Base-by-base conservation (phyloP, 2,329 filamentous ascomycete species). In the Phialocephala subalpina region DNA sequence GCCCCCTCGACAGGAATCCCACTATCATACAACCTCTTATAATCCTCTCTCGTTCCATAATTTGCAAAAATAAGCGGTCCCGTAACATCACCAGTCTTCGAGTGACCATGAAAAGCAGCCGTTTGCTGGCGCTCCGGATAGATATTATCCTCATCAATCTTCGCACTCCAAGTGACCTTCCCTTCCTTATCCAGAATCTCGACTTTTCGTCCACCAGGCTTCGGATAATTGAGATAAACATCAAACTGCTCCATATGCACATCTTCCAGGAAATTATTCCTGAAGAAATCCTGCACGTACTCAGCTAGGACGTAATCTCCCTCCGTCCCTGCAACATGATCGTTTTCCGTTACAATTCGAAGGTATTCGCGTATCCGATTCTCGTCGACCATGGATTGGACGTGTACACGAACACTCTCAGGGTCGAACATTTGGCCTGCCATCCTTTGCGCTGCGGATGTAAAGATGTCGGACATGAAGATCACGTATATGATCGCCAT, bases 151-250 rank as follows among this genome's bases (percentile, higher is more conserved):
- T 98, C 96, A 74, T 99, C 95, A 59, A 99, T 81, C 69, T 86
- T 86, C 14, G 95, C 96, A 64, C 89, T 86, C 94, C 94, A 98
- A 18, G 80, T 81, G 40, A 89, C 82, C 67, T 88, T 80, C 1
- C 84, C 89, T 60, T 90, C 87, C 0, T 85, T 85, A 40, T 90
- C 89, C 68, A 97, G 82, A 59, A 99, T 92, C 68, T 94, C 89
- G 45, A 99, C 90, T 65, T 89, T 87, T 58, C 96, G 86, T 14
- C 95, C 96, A 67, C 87, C 90, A 33, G 85, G 81, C 69, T 84
- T 91, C 0, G 96, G 94, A 77, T 97, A 99, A 78, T 98, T 98
- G 74, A 98, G 82, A 77, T 97, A 98, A 18, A 97, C 94, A 73
- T 91, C 86, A 78, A 92, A 97, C 76, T 93, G 87, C 73, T 97